Conservation (phyloP, 495 filamentous ascomycete species). For the Apiosordaria backusii region DNA sequence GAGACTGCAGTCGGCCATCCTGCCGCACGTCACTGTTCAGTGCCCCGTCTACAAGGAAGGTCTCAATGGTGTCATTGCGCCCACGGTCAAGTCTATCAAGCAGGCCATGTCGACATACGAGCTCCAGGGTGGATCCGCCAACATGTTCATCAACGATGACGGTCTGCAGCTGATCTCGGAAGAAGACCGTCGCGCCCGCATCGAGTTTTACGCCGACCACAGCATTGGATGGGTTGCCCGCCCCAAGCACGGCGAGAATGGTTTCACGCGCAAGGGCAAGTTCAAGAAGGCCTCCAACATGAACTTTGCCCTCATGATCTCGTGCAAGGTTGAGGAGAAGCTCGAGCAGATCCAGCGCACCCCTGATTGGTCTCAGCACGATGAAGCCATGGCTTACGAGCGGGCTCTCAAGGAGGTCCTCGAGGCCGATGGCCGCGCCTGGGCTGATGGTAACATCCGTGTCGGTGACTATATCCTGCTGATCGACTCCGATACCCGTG, state of each 20-base stretch:
- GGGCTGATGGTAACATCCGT: slow-evolving; percentile 77
- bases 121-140: slow-evolving; percentile 73
- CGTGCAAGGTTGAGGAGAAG: slow-evolving; percentile 70
- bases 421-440: slow-evolving; percentile 64
- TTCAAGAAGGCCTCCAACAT: slow-evolving; percentile 83
- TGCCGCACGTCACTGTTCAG: slow-evolving; percentile 69
- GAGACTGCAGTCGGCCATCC: slow-evolving; percentile 46
- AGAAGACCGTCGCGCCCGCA: slow-evolving; percentile 61
- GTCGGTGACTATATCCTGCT: slow-evolving; percentile 76
- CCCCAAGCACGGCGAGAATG: slow-evolving; percentile 60
- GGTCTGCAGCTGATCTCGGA: slow-evolving; percentile 67
- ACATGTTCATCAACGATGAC: slow-evolving; percentile 79
- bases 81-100: slow-evolving; percentile 67
- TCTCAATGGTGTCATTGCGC: slow-evolving; percentile 59
- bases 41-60: slow-evolving; percentile 74
- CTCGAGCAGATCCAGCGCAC: slow-evolving; percentile 53
- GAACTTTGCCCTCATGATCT: slow-evolving; percentile 76
- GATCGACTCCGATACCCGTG: slow-evolving; percentile 76
- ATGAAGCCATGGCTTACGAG: slow-evolving; percentile 69
- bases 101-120: slow-evolving; percentile 75
- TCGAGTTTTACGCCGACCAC: slow-evolving; percentile 66
- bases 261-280: slow-evolving; percentile 59
- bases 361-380: slow-evolving; percentile 62
- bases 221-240: slow-evolving; percentile 79
- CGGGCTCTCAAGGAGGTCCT: slow-evolving; percentile 64